A percentile compares a stretch with the other conserved stretches of the same genome.
Evolutionary conservation across 164 flowering plant species (phyloP).

Genomic region (Vitis cinerea): DNA sequence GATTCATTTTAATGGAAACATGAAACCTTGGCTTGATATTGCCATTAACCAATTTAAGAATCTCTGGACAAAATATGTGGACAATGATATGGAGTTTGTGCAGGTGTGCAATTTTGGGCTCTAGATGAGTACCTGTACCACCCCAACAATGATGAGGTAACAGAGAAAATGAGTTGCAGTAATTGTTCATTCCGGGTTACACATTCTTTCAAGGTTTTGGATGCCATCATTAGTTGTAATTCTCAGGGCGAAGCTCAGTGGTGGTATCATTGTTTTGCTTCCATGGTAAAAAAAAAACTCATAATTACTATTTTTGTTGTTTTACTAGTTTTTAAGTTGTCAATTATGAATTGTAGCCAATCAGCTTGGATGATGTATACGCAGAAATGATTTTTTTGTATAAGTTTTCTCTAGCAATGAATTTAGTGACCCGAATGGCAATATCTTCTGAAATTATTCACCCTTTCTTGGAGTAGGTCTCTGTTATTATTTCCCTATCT

Average conservation of each 20-base stretch:
- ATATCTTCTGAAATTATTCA: not conserved
- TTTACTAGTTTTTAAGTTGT: conserved; percentile 1
- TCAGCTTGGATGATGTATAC: conserved; percentile 16
- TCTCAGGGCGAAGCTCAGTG: conserved; percentile 27
- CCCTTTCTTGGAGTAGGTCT: not conserved
- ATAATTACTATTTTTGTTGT: conserved; percentile 9
- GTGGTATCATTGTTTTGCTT: conserved; percentile 6
- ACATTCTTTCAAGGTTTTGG: conserved; percentile 3
- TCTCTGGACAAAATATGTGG: conserved; percentile 90
- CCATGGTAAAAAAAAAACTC: conserved; percentile 13
- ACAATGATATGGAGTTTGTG: conserved; percentile 84
- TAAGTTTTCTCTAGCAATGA: not conserved
- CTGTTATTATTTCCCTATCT: not conserved
- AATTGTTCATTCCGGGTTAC: conserved; percentile 6
- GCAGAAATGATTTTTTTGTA: conserved; percentile 10
- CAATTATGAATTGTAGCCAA: not conserved
- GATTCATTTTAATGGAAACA: conserved; percentile 84
- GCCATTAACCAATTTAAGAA: conserved; percentile 80
- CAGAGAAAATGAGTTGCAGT: conserved; percentile 7
- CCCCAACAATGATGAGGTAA: conserved; percentile 13
- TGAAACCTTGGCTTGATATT: conserved; percentile 99
- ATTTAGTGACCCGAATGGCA: not conserved
- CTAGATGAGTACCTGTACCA: conserved; percentile 29
- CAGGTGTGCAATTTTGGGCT: conserved; percentile 94
- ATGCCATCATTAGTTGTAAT: conserved; percentile 3